phyloP scores from a whole-genome alignment of 495 filamentous ascomycete genomes.

The Penicillium arizonense region DNA sequence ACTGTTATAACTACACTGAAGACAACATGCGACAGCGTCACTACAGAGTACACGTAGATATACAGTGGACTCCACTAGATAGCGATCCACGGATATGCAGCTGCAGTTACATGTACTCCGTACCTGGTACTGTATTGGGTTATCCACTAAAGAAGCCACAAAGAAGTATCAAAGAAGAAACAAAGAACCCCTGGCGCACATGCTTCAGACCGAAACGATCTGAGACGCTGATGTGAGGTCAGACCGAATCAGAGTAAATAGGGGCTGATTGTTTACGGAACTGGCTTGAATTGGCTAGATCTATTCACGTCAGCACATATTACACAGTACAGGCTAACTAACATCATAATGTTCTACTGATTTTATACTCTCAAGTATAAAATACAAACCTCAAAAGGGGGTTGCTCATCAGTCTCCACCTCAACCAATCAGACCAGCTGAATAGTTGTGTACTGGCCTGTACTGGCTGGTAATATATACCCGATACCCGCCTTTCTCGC shows the following conservation, averaged over 20 bases:
- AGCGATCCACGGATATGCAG: slow-evolving; percentile 4
- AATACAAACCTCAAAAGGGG: slow-evolving; percentile 6
- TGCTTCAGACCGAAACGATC: background rate
- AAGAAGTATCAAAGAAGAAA: background rate
- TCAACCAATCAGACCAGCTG: slow-evolving; percentile 3
- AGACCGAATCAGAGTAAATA: background rate
- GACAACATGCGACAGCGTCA: background rate
- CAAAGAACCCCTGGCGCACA: background rate
- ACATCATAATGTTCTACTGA: no score
- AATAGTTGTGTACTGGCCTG: background rate
- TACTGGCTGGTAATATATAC: background rate
- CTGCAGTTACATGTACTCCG: background rate
- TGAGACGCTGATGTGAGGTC: slow-evolving; percentile 2
- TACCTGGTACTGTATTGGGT: background rate
- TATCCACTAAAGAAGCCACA: background rate
- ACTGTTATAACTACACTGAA: background rate
- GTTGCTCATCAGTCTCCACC: background rate
- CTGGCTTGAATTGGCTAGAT: no score
- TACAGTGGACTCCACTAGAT: background rate
- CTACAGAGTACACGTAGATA: background rate
- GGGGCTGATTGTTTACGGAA: no score
- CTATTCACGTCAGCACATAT: no score
- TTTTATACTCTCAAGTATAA: background rate
- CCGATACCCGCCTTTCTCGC: background rate
- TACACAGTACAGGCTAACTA: no score